A percentile compares a stretch with the other conserved stretches of the same genome.
Conservation (phyloP, 176 grass and related monocot genomes). For the Juncus effusus region DNA sequence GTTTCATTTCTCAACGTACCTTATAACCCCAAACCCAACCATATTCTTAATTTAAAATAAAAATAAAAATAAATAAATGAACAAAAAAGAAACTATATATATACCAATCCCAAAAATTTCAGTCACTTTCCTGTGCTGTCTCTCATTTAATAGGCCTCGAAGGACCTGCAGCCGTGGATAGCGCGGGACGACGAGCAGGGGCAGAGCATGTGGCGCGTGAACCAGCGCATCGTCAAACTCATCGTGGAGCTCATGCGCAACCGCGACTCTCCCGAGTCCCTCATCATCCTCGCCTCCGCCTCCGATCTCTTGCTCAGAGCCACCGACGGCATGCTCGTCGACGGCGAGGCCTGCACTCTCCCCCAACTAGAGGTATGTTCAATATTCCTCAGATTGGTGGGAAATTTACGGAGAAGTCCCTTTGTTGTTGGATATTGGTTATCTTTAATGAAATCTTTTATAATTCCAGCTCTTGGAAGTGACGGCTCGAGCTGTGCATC, state of each 20-base stretch:
- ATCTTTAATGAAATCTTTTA: neutral
- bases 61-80: neutral
- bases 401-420: neutral
- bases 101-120: conserved; percentile 20
- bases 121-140: conserved; percentile 44
- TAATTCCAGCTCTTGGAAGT: conserved; percentile 77
- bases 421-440: too few species aligned
- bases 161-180: conserved; percentile 97
- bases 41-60: neutral
- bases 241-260: conserved; percentile 98
- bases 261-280: conserved; percentile 78
- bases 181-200: conserved; percentile 88
- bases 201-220: conserved; percentile 96
- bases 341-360: conserved; percentile 96
- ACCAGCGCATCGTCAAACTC: conserved; percentile 92
- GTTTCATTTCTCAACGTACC: conserved; percentile 7
- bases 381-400: neutral
- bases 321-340: conserved; percentile 96
- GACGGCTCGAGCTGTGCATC: conserved; percentile 86
- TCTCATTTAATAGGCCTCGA: conserved; percentile 69
- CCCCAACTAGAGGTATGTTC: conserved; percentile 87
- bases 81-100: neutral
- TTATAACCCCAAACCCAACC: neutral
- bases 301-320: conserved; percentile 91
- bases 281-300: conserved; percentile 84